phyloP scores from a whole-genome alignment of 345 rosid genomes.

The Hibiscus trionum region DNA sequence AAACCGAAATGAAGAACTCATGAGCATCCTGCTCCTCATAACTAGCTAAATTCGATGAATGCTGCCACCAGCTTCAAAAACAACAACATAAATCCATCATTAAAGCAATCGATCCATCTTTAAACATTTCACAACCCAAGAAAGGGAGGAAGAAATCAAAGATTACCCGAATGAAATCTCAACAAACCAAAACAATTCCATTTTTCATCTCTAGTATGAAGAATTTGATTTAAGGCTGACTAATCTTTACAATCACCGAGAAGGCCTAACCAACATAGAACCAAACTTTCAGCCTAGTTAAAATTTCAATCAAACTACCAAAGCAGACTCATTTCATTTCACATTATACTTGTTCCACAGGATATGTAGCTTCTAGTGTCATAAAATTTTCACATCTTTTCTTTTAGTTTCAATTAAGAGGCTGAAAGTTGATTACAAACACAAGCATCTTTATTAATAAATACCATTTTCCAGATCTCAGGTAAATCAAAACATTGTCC shows the following conservation, averaged over 20 bases:
- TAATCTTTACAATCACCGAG: neutral
- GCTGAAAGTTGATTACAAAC: too few relatives aligned
- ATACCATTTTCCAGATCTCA: too few relatives aligned
- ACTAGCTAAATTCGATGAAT: slow-evolving; percentile 68
- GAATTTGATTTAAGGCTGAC: neutral
- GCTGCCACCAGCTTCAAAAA: slow-evolving; percentile 92
- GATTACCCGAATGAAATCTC: too few relatives aligned
- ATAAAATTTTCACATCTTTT: too few relatives aligned
- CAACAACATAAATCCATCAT: slow-evolving; percentile 18
- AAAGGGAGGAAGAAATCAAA: neutral
- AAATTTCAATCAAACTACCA: neutral
- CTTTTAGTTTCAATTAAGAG: too few relatives aligned
- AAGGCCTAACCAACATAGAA: neutral
- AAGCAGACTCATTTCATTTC: neutral
- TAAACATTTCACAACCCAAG: neutral
- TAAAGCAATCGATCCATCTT: slow-evolving; percentile 8
- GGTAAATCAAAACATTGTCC: neutral
- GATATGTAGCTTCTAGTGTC: too few relatives aligned
- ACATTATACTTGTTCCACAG: neutral
- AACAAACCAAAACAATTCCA: slow-evolving; percentile 15
- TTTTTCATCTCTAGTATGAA: neutral
- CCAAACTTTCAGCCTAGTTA: neutral
- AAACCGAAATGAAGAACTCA: slow-evolving; percentile 84
- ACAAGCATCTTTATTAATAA: too few relatives aligned
- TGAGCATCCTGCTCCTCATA: slow-evolving; percentile 94